Evolutionary conservation across 2,329 filamentous ascomycete species (phyloP).

Genomic region (Epichloe hybrida): DNA sequence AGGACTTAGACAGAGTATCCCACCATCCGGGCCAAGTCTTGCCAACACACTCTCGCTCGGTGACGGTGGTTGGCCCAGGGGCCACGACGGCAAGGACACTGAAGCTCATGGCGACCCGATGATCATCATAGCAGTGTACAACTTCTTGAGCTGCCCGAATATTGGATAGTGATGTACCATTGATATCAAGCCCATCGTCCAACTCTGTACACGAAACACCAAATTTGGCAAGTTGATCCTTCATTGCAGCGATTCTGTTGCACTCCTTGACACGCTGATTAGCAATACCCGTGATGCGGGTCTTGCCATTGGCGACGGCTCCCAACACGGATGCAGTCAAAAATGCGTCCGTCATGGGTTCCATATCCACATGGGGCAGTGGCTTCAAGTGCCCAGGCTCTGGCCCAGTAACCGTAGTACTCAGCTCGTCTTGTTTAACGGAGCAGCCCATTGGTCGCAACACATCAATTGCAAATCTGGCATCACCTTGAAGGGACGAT

Average conservation of each 20-base stretch:
- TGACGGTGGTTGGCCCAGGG: slow-evolving; percentile 58
- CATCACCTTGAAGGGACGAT: slow-evolving; percentile 83
- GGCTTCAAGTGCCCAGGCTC: slow-evolving; percentile 57
- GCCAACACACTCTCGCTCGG: slow-evolving; percentile 83
- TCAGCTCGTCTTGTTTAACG: slow-evolving; percentile 70
- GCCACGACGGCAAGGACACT: slow-evolving; percentile 69
- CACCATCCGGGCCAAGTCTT: slow-evolving; percentile 99
- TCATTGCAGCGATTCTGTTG: slow-evolving; percentile 92
- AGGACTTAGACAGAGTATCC: slow-evolving; percentile 72
- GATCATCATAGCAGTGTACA: slow-evolving; percentile 91
- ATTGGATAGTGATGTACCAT: slow-evolving; percentile 34
- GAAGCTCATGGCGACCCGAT: slow-evolving; percentile 97
- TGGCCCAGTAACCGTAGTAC: slow-evolving; percentile 91
- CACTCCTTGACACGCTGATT: slow-evolving; percentile 98
- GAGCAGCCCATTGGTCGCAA: slow-evolving; percentile 85
- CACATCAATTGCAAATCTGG: slow-evolving; percentile 83
- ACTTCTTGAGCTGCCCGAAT: slow-evolving; percentile 46
- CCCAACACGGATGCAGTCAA: slow-evolving; percentile 87
- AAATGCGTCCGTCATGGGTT: slow-evolving; percentile 98
- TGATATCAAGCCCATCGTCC: slow-evolving; percentile 80
- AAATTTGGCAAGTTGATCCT: slow-evolving; percentile 86
- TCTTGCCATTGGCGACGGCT: slow-evolving; percentile 72
- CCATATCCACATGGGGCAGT: slow-evolving; percentile 83
- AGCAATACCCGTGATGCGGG: slow-evolving; percentile 83
- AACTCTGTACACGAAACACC: slow-evolving; percentile 76